Evolutionary conservation across 106 monocot species (phyloP).

Genomic region (Dendrobium catenatum): DNA sequence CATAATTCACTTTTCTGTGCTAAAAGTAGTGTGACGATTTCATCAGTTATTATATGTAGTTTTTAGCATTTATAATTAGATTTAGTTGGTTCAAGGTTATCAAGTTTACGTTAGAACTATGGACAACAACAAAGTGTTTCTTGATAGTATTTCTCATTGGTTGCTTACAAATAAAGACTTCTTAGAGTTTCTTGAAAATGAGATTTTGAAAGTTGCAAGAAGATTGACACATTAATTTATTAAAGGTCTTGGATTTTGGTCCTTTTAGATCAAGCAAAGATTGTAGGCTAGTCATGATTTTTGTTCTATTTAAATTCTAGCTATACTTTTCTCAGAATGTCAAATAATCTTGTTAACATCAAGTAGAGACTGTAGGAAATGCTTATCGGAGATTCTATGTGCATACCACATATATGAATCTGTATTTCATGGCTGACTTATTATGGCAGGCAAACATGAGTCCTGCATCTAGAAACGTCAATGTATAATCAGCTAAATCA

Average conservation of each 20-base stretch:
- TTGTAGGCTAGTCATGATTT: neutral
- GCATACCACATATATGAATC: neutral
- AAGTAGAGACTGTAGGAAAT: no score
- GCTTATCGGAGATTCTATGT: neutral
- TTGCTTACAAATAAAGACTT: neutral
- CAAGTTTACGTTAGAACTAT: neutral
- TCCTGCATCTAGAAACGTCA: neutral
- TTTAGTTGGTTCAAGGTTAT: neutral
- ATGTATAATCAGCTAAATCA: neutral
- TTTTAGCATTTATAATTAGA: neutral
- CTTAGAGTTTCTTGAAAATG: neutral
- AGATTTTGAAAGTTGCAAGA: neutral
- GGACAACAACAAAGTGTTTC: neutral
- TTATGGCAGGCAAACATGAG: neutral
- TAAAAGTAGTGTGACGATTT: neutral
- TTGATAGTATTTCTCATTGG: neutral
- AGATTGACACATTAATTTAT: neutral
- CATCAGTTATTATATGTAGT: neutral
- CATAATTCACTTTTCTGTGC: neutral
- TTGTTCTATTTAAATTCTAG: neutral
- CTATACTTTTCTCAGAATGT: neutral
- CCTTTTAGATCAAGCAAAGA: neutral
- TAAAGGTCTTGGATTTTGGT: neutral
- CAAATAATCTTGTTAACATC: neutral
- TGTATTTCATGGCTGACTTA: neutral